phyloP scores from a whole-genome alignment of 176 grass and related monocot species.

The Avena insularis region DNA sequence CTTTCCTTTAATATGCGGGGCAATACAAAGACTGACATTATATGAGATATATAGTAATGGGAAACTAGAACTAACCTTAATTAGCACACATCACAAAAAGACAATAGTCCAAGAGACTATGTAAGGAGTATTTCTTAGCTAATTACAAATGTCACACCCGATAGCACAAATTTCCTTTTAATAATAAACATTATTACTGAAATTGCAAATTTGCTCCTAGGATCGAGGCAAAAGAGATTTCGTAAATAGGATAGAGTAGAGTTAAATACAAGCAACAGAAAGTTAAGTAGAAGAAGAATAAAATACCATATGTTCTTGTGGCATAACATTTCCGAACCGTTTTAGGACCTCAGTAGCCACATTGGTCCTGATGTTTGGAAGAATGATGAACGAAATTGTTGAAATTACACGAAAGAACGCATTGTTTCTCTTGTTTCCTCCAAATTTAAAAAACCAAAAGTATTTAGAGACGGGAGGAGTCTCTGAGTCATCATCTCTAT shows the following conservation, averaged over 20 bases:
- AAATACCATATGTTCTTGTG: not conserved
- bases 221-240: not conserved
- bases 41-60: no score
- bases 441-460: not conserved
- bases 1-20: no score
- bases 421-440: not conserved
- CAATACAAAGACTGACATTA: no score
- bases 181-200: no score
- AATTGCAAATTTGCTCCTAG: not conserved
- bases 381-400: not conserved
- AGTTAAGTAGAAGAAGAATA: not conserved
- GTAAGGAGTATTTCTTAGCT: no score
- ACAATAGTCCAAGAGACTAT: no score
- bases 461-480: not conserved
- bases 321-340: not conserved
- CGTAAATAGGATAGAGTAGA: not conserved
- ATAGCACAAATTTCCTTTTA: no score
- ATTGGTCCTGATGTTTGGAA: not conserved
- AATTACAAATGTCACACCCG: no score
- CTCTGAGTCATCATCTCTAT: not conserved
- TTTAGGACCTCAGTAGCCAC: not conserved
- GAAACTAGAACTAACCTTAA: no score
- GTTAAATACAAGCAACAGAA: not conserved
- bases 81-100: no score
- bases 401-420: no score